A percentile compares a stretch with the other conserved stretches of the same genome.
These are phyloP conservation scores for Atalantia buxifolia DNA, from an alignment of 345 rosid species.

Conservation along the genomic window DNA sequence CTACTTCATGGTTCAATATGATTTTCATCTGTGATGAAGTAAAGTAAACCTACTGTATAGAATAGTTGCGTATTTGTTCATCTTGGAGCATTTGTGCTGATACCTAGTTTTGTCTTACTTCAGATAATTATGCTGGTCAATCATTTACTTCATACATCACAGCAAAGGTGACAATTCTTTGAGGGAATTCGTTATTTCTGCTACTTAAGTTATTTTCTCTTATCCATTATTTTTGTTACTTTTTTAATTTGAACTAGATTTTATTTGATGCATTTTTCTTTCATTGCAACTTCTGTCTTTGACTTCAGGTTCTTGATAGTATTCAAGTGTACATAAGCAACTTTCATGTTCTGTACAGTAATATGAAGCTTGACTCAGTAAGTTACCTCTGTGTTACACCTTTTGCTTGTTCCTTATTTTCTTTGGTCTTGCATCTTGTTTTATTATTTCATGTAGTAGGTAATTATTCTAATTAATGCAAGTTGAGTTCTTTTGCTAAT, in stretches of 20 bases:
- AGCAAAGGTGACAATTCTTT: slow-evolving; percentile 59
- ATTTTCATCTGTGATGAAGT: not conserved
- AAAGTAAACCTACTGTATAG: not conserved
- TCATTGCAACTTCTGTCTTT: not conserved
- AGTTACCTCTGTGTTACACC: slow-evolving; percentile 20
- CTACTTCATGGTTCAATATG: not conserved
- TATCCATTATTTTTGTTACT: slow-evolving; percentile 1
- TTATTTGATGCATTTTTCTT: not conserved
- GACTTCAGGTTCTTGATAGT: slow-evolving; percentile 72
- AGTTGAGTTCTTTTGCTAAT: not conserved
- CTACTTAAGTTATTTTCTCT: not conserved
- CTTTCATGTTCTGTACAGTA: slow-evolving; percentile 65
- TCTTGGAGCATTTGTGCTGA: not conserved
- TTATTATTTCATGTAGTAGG: not conserved
- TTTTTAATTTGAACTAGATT: not conserved
- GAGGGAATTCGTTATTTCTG: not conserved
- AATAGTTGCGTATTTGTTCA: not conserved
- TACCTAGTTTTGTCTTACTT: slow-evolving; percentile 15
- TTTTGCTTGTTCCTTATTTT: not conserved
- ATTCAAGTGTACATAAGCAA: slow-evolving; percentile 79
- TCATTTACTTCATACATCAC: slow-evolving; percentile 68
- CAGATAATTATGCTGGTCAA: slow-evolving; percentile 77
- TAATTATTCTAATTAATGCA: not conserved
- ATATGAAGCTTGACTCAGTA: slow-evolving; percentile 51
- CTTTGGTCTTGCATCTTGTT: not conserved